Percentiles rank a stretch among this genome's conserved stretches.
Conservation (phyloP, 176 grass and related monocot genomes). For the Hyparrhenia diplandra region DNA sequence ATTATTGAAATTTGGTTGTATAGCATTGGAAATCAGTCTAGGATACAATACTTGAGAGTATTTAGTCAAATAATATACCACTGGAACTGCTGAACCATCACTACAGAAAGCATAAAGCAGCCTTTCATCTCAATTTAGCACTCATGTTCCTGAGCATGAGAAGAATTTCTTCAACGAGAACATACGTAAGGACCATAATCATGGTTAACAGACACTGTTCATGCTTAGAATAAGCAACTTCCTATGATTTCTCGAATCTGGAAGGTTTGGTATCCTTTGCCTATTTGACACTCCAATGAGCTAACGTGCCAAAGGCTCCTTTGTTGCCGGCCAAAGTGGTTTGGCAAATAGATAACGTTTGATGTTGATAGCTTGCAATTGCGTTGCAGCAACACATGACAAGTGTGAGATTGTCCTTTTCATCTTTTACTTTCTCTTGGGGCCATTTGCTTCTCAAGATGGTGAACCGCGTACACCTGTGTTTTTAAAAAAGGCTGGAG, state of each 20-base stretch:
- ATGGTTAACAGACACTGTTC: neutral
- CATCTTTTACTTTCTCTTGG: constrained; percentile 14
- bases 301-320: constrained; percentile 7
- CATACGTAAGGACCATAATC: neutral
- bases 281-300: constrained; percentile 15
- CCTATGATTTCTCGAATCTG: neutral
- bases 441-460: constrained; percentile 17
- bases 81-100: neutral
- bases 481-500: constrained; percentile 6
- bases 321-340: constrained; percentile 12
- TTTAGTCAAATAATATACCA: neutral
- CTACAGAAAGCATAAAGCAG: neutral
- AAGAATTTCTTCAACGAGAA: neutral
- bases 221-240: neutral
- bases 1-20: neutral
- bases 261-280: neutral
- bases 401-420: constrained; percentile 17
- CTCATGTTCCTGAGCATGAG: neutral
- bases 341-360: constrained; percentile 23
- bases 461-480: constrained; percentile 5
- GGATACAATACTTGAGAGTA: neutral
- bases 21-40: neutral
- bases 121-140: neutral
- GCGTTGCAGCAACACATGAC: neutral
- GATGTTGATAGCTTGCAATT: constrained; percentile 24